These are phyloP conservation scores for Pulveroboletus sp. DNA, from an alignment of 768 basidiomycete species.

Conservation along the genomic window DNA sequence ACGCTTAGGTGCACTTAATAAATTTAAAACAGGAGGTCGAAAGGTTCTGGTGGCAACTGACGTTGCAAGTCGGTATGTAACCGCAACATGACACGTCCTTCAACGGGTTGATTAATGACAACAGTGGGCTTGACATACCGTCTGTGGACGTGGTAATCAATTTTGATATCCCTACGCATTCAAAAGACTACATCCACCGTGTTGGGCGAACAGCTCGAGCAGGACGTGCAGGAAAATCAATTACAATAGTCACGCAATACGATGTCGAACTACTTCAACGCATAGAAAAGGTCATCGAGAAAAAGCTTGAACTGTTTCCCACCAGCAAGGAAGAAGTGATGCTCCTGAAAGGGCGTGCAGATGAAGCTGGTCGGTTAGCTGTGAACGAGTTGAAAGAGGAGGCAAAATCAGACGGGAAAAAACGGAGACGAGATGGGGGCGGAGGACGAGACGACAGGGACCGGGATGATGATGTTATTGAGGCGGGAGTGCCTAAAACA, in stretches of 20 bases:
- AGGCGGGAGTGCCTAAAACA: conserved; percentile 78
- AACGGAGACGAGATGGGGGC: conserved; percentile 44
- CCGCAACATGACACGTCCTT: background rate
- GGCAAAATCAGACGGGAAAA: conserved; percentile 47
- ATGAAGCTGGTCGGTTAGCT: conserved; percentile 77
- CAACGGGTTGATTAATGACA: conserved; percentile 1
- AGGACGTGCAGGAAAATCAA: conserved; percentile 93
- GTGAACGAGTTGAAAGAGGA: conserved; percentile 80
- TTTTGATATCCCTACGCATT: conserved; percentile 95
- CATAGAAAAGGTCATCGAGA: conserved; percentile 87
- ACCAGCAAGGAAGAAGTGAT: conserved; percentile 87
- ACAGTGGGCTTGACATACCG: conserved; percentile 90
- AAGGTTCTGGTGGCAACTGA: conserved; percentile 94
- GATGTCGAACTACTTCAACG: conserved; percentile 95
- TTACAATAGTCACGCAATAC: conserved; percentile 98
- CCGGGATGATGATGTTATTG: conserved; percentile 87
- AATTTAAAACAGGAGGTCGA: conserved; percentile 93
- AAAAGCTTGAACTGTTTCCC: conserved; percentile 87
- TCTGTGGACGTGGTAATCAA: conserved; percentile 96
- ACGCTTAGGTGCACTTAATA: conserved; percentile 85
- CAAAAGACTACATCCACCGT: conserved; percentile 98
- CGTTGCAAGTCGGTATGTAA: conserved; percentile 79
- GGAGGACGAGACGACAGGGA: conserved; percentile 71
- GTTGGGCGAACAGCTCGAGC: conserved; percentile 97
- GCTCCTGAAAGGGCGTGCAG: conserved; percentile 81